Evolutionary conservation across 1,139 yeast genomes (phyloP), one percentile per base, ranked within the genome.

Genomic region (Pichia sp.): DNA sequence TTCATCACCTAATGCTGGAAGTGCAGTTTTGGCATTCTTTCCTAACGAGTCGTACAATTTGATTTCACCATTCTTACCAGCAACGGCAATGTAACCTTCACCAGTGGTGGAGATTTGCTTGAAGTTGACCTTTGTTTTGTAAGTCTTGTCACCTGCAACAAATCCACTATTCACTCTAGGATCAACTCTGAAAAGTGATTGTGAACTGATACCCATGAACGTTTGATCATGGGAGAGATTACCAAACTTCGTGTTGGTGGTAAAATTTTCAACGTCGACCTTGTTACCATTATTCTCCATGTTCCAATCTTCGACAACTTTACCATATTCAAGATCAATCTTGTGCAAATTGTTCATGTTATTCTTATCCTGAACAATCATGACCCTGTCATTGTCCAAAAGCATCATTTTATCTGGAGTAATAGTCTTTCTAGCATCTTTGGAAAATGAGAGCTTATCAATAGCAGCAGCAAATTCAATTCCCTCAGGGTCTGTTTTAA

Each of bases 1-100:
- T 3, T 76, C 64, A 46, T 84, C 93, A 13, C 95, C 95, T 37
- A 86, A 62, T 0, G 94, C 85, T 1, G 95, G 95, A 27, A 86
- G 61, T 16, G 73, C 67, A 1, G 91, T 77, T 60, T 80, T 84
- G 1, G 95, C 95, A 48, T 71, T 73, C 39, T 69, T 65, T 13
- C 94, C 94, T 12, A 85, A 52, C 42, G 71, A 64, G 57, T 85
- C 85, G 55, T 71, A 85, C 30, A 86, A 66, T 42, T 86, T 67
- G 32, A 87, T 74, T 42, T 77, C 88, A 50, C 96, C 96, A 41
- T 69, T 75, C 18, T 62, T 62, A 14, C 88, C 75, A 1, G 88
- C 91, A 22, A 82, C 80, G 0, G 93, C 95, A 40, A 84, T 62
- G 49, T 69, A 68, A 1, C 96, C 96, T 26, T 64, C 52, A 38